These are phyloP conservation scores for Euclidium syriacum DNA, from an alignment of 345 rosid species.

Conservation along the genomic window DNA sequence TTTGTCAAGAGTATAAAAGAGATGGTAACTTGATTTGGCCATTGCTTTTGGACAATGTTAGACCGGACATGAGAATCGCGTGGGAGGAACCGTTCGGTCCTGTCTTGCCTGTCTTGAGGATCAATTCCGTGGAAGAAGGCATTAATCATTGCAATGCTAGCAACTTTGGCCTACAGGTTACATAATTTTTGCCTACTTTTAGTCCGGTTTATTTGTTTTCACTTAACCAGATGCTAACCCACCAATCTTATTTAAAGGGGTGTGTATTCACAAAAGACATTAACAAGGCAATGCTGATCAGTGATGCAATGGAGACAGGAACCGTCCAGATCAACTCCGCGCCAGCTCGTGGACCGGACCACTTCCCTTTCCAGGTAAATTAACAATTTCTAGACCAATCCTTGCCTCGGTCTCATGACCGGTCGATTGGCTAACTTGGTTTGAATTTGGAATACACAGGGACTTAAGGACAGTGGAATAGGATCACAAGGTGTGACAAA, in stretches of 20 bases:
- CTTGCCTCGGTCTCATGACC: not conserved
- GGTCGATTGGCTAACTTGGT: not conserved
- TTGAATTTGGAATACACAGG: slow-evolving; percentile 37
- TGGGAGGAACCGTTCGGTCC: slow-evolving; percentile 99
- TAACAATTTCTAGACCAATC: not conserved
- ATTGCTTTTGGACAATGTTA: slow-evolving; percentile 78
- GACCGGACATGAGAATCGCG: slow-evolving; percentile 96
- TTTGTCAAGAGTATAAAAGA: slow-evolving; percentile 82
- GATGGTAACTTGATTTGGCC: slow-evolving; percentile 99
- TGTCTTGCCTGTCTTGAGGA: slow-evolving; percentile 74
- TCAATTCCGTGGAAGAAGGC: slow-evolving; percentile 83
- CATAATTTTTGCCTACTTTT: not conserved
- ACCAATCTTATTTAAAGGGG: slow-evolving; percentile 36
- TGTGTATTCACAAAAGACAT: slow-evolving; percentile 92
- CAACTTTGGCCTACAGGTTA: slow-evolving; percentile 94
- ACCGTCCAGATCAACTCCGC: slow-evolving; percentile 98
- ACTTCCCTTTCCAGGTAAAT: slow-evolving; percentile 96
- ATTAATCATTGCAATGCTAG: slow-evolving; percentile 99
- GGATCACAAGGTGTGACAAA: slow-evolving; percentile 98
- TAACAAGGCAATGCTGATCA: slow-evolving; percentile 79
- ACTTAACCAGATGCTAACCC: not conserved
- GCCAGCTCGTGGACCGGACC: slow-evolving; percentile 99
- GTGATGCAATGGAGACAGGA: slow-evolving; percentile 99
- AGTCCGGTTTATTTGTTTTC: not conserved
- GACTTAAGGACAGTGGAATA: slow-evolving; percentile 94